Evolutionary conservation across 495 filamentous ascomycete genomes (phyloP).

Genomic region (Neurospora cerealis): DNA sequence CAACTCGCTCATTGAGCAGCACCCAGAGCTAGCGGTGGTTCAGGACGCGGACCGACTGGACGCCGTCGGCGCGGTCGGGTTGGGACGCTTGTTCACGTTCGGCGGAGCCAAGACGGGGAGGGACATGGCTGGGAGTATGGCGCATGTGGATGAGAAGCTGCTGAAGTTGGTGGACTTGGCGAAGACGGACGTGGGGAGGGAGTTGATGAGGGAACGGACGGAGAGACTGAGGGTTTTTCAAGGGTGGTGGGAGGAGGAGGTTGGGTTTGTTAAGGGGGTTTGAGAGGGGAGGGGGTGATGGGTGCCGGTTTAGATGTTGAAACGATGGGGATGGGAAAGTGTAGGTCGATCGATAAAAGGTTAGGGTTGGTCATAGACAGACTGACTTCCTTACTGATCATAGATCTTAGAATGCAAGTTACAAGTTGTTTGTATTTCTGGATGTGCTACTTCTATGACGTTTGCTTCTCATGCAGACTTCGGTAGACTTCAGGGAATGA

Average conservation of each 20-base stretch:
- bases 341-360: background rate
- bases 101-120: constrained; percentile 49
- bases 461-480: background rate
- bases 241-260: constrained; percentile 66
- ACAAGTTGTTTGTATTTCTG: background rate
- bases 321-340: background rate
- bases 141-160: constrained; percentile 76
- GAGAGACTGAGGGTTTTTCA: constrained; percentile 53
- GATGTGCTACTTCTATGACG: background rate
- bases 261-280: constrained; percentile 8
- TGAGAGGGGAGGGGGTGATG: background rate
- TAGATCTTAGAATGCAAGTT: background rate
- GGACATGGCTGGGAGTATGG: constrained; percentile 51
- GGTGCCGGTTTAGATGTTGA: background rate
- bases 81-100: constrained; percentile 71
- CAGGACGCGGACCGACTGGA: constrained; percentile 89
- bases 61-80: constrained; percentile 76
- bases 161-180: constrained; percentile 64
- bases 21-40: constrained; percentile 71
- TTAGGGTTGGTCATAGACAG: background rate
- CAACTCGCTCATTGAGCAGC: constrained; percentile 37
- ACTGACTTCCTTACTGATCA: background rate
- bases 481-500: background rate
- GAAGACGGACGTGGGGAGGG: constrained; percentile 66
- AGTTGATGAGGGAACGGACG: constrained; percentile 55